Percentiles rank a stretch among this genome's conserved stretches.
Conservation (phyloP, 192 early-diverging fungal genomes). For the Anaeromyces robustus region DNA sequence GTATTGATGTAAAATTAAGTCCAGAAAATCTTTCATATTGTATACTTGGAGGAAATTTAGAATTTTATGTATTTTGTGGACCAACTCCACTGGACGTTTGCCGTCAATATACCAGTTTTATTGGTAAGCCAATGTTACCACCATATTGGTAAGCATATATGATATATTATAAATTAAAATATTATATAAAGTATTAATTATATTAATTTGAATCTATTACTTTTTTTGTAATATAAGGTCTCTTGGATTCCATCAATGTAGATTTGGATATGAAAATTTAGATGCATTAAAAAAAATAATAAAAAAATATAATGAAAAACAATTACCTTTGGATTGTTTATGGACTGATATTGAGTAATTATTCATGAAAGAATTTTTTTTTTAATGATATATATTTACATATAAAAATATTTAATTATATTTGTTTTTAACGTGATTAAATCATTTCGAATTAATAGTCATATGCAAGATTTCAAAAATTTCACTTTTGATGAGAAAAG, state of each 20-base stretch:
- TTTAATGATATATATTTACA: no score
- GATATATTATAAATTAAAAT: background rate
- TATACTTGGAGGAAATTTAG: conserved; percentile 42
- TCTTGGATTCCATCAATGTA: conserved; percentile 45
- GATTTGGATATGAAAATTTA: conserved; percentile 42
- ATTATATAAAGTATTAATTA: background rate
- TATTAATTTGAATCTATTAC: background rate
- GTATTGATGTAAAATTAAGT: conserved; percentile 43
- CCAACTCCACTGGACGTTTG: conserved; percentile 23
- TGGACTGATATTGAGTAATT: conserved; percentile 52
- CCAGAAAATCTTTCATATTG: conserved; percentile 37
- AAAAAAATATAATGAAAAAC: conserved; percentile 26
- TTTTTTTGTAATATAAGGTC: background rate
- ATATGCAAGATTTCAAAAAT: conserved; percentile 43
- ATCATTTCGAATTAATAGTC: background rate
- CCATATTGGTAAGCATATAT: conserved; percentile 24
- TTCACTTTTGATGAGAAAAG: conserved; percentile 38
- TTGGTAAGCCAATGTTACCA: conserved; percentile 41
- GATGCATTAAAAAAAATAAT: conserved; percentile 34
- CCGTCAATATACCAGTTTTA: conserved; percentile 40
- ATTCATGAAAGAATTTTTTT: background rate
- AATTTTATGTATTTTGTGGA: conserved; percentile 47
- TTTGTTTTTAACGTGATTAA: no score
- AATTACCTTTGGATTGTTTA: conserved; percentile 40
- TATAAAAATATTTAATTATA: no score